These are phyloP conservation scores for Penicillium italicum DNA, from an alignment of 2,329 filamentous ascomycete species.

Conservation along the genomic window DNA sequence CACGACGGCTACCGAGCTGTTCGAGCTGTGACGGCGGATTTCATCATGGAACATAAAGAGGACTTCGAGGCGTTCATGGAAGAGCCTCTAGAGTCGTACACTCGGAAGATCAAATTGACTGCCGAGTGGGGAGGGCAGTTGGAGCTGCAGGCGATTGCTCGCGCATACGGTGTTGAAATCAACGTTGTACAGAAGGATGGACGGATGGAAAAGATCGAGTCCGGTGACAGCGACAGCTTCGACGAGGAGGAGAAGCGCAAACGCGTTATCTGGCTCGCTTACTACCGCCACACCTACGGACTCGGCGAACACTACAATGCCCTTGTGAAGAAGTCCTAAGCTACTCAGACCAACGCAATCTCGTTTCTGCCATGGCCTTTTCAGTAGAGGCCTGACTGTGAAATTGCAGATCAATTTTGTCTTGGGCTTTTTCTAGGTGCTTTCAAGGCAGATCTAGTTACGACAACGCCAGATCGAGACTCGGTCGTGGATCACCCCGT, in stretches of 20 bases:
- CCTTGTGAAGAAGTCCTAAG: conserved; percentile 51
- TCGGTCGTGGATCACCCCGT: conserved; percentile 42
- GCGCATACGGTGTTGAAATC: conserved; percentile 74
- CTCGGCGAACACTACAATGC: conserved; percentile 98
- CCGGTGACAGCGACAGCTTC: conserved; percentile 41
- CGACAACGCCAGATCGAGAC: conserved; percentile 44
- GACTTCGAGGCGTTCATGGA: conserved; percentile 87
- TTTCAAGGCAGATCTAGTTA: conserved; percentile 16
- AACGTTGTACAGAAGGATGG: conserved; percentile 80
- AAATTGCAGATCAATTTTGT: neutral
- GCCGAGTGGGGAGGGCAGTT: conserved; percentile 96
- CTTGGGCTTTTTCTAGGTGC: neutral
- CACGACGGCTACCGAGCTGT: conserved; percentile 61
- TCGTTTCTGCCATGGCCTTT: neutral
- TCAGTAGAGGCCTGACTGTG: neutral
- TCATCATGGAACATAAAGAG: conserved; percentile 68
- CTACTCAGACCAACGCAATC: neutral
- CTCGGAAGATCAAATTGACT: conserved; percentile 73
- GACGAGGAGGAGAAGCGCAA: conserved; percentile 45
- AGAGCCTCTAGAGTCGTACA: conserved; percentile 70
- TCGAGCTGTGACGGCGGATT: conserved; percentile 68
- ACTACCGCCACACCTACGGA: conserved; percentile 91
- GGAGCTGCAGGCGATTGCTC: conserved; percentile 80
- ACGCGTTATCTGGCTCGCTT: conserved; percentile 80
- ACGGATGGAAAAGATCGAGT: conserved; percentile 69